Evolutionary conservation across 495 filamentous ascomycete species (phyloP).

Genomic region (Xylaria grammica): DNA sequence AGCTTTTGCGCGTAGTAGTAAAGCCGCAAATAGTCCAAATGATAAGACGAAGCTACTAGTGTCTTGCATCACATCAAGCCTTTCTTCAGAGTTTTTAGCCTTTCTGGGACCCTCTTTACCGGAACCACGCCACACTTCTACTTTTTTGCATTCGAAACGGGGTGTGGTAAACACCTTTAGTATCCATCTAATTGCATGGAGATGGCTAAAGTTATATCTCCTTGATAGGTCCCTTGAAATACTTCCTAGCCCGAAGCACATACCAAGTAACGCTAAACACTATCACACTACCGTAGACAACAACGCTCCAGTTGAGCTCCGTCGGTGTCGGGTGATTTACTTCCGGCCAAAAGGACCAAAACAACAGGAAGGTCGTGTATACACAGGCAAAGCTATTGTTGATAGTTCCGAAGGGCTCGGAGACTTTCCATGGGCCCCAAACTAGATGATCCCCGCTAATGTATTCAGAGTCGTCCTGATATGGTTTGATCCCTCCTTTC

Average conservation of each 20-base stretch:
- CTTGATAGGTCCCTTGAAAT: slow-evolving; percentile 50
- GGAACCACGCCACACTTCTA: no score
- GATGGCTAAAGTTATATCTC: no score
- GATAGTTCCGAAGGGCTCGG: slow-evolving; percentile 39
- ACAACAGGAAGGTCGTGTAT: slow-evolving; percentile 46
- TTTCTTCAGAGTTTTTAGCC: no score
- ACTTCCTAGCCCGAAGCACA: slow-evolving; percentile 27
- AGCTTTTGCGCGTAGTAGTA: no score
- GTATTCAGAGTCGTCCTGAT: slow-evolving; percentile 29
- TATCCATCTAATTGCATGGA: no score
- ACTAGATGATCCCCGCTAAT: slow-evolving; percentile 43
- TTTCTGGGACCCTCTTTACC: no score
- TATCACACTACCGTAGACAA: slow-evolving; percentile 50
- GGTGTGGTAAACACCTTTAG: no score
- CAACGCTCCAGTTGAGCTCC: slow-evolving; percentile 56
- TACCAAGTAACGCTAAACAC: slow-evolving; percentile 34
- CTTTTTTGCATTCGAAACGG: no score
- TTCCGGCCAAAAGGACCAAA: slow-evolving; percentile 53
- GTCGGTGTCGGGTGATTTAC: slow-evolving; percentile 37
- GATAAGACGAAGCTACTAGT: no score
- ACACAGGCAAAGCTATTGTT: slow-evolving; percentile 43
- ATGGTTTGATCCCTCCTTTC: slow-evolving; percentile 41
- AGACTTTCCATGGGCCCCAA: slow-evolving; percentile 56
- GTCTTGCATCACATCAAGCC: no score
- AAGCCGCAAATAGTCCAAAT: no score